Conservation (phyloP, 495 filamentous ascomycete species). For the Lindgomyces ingoldianus region DNA sequence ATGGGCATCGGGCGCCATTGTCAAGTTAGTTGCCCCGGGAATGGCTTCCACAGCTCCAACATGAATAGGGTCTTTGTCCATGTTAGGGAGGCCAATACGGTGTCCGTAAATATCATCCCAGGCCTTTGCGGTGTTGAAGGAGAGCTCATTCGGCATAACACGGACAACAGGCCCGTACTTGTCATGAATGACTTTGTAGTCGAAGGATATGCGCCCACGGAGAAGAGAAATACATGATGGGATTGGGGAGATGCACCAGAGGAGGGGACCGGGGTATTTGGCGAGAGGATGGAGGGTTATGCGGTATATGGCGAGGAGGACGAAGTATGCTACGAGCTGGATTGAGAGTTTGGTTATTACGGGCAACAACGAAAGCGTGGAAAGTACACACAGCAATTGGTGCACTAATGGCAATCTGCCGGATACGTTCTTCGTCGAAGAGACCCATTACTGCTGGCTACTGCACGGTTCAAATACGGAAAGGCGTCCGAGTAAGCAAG, state of each 20-base stretch:
- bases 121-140: conserved; percentile 38
- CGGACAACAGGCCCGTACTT: conserved; percentile 38
- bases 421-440: conserved; percentile 21
- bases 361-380: neutral
- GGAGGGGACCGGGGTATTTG: conserved; percentile 27
- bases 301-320: conserved; percentile 44
- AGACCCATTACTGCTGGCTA: conserved; percentile 11
- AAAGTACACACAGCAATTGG: conserved; percentile 22
- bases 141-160: conserved; percentile 42
- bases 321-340: conserved; percentile 30
- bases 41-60: conserved; percentile 40
- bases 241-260: conserved; percentile 29
- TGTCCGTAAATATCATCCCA: conserved; percentile 46
- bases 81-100: conserved; percentile 32
- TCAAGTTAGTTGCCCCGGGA: conserved; percentile 41
- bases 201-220: conserved; percentile 22
- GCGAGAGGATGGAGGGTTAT: conserved; percentile 51
- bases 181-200: conserved; percentile 23
- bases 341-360: neutral
- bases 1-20: conserved; percentile 41
- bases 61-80: conserved; percentile 44
- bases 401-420: conserved; percentile 15
- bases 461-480: no score
- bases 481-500: no score
- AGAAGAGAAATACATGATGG: conserved; percentile 22